These are phyloP conservation scores for Coprinopsis strossmayeri DNA, from an alignment of 768 basidiomycete genomes.

Conservation along the genomic window DNA sequence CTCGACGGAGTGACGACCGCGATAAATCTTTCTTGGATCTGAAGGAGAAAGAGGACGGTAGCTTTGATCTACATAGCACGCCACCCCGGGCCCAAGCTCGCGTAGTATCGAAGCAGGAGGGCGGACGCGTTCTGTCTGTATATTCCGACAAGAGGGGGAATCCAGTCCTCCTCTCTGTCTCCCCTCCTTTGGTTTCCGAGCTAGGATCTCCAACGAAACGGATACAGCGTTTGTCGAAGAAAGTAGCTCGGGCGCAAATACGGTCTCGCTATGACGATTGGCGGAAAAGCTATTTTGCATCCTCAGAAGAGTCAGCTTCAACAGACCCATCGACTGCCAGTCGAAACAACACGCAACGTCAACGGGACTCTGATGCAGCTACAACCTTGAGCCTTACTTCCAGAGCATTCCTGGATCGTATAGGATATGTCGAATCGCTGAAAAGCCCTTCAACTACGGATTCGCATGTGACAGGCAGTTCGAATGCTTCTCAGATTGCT, in stretches of 20 bases:
- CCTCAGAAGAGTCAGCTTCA: not conserved
- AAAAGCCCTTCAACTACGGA: not conserved
- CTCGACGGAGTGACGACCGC: constrained; percentile 13
- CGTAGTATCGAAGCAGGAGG: not conserved
- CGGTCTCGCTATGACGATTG: not conserved
- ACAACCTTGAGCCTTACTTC: not conserved
- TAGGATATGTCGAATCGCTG: not conserved
- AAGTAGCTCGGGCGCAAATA: constrained; percentile 3
- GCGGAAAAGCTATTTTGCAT: not conserved
- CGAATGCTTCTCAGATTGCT: not conserved
- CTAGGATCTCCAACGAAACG: constrained; percentile 11
- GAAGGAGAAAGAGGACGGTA: constrained; percentile 16
- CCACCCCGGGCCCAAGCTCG: not conserved
- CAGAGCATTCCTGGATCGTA: not conserved
- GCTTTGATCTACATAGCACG: no score
- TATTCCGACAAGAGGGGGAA: constrained; percentile 18
- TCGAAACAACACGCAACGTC: no score
- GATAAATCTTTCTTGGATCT: constrained; percentile 5
- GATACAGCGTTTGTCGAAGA: constrained; percentile 20
- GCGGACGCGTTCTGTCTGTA: constrained; percentile 17
- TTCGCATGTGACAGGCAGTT: not conserved
- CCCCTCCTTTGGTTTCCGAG: constrained; percentile 22
- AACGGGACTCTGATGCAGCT: not conserved
- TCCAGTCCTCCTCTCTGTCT: constrained; percentile 22
- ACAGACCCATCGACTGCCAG: not conserved